Percentiles rank a stretch among this genome's conserved stretches.
Conservation (phyloP, 2,329 filamentous ascomycete genomes). For the Berkeleyomyces rouxiae region DNA sequence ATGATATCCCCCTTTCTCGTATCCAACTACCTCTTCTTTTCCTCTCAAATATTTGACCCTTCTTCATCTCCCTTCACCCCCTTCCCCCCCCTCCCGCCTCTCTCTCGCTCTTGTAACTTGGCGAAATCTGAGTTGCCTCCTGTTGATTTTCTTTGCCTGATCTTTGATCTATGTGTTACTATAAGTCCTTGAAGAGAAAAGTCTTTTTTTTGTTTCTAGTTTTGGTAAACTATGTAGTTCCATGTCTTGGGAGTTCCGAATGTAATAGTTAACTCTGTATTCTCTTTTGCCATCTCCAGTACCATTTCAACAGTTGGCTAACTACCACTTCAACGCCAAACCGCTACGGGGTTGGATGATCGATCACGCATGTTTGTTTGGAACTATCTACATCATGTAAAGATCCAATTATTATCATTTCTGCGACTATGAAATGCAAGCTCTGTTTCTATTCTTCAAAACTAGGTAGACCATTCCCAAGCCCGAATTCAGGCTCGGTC, state of each 20-base stretch:
- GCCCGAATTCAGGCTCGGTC: no score
- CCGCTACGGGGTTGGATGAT: no score
- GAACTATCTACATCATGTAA: no score
- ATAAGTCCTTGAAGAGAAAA: neutral
- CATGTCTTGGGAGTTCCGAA: neutral
- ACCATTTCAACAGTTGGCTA: no score
- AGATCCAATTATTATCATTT: no score
- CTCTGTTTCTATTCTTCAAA: no score
- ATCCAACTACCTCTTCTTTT: neutral
- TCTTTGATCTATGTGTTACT: conserved; percentile 1
- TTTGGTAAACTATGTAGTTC: neutral
- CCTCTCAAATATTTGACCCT: neutral
- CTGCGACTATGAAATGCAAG: no score
- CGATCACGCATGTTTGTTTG: no score
- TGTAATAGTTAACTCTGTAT: neutral
- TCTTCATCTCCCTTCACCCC: neutral
- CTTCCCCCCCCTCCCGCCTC: neutral
- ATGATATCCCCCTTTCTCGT: conserved; percentile 1
- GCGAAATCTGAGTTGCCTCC: neutral
- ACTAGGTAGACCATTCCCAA: no score
- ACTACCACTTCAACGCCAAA: no score
- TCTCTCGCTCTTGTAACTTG: neutral
- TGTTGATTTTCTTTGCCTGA: neutral
- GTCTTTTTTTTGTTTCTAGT: neutral
- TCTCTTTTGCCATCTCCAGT: neutral